Base-by-base conservation (phyloP, 1,284 basidiomycete species). In the Pyrrhoderma lamaoense region DNA sequence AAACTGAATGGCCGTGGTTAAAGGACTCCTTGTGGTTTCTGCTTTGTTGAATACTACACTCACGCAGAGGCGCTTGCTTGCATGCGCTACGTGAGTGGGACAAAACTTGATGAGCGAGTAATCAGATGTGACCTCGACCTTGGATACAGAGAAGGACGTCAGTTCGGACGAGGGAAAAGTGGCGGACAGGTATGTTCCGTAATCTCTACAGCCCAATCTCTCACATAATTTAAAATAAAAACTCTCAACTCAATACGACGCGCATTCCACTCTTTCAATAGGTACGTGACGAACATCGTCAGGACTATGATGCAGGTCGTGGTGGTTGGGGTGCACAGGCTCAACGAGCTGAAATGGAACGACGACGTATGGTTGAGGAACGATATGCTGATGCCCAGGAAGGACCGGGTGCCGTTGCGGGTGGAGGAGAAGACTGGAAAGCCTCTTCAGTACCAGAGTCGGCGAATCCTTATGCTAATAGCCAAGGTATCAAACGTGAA, bases 31-130 rank as follows among this genome's bases (percentile, higher is more conserved):
- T 99, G 96, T 65, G 96, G 96, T 1, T 99, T 99, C 68, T 97
- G 95, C 61, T 99, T 99, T 63, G 96, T 99, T 53, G 96, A 99
- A 66, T 99, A 93, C 68, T 99, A 98, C 68, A 92, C 91, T 8
- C 93, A 98, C 63, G 77, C 84, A 4, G 95, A 99, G 67, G 96
- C 96, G 14, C 76, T 97, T 23, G 89, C 93, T 42, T 88, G 88
- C 59, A 83, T 99, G 78, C 84, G 89, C 43, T 95, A 97, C 67
- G 84, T 99, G 56, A 93, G 88, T 46, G 95, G 95, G 13, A 96
- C 95, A 31, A 99, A 99, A 71, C 81, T 99, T n/a, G 96, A 99
- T 68, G 96, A 99, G 68, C 87, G 96, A 23, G 90, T 99, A 59
- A 96, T 99, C 58, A 89, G 96, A 44, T 98, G 95, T 62, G 96